Conservation (phyloP, 208 protist species). For the Angomonas desouzai region DNA sequence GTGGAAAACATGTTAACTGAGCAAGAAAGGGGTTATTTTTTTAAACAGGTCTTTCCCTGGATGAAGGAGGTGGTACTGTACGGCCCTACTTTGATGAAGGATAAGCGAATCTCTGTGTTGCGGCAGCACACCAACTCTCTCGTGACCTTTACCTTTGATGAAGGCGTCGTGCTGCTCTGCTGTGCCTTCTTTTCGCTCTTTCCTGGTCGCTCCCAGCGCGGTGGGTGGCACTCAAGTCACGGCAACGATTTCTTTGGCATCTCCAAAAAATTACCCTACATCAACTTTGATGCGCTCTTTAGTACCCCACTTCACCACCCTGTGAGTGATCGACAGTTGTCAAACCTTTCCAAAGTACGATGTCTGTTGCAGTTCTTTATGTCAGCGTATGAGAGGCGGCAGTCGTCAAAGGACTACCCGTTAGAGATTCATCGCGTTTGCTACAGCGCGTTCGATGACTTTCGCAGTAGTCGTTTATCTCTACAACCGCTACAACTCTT, state of each 20-base stretch:
- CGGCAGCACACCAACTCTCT: conserved; percentile 19
- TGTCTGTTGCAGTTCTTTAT: conserved; percentile 62
- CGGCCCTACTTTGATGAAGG: conserved; percentile 22
- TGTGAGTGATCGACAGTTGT: conserved; percentile 16
- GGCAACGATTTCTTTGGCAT: conserved; percentile 4
- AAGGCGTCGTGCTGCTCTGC: conserved; percentile 37
- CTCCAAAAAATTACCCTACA: conserved; percentile 26
- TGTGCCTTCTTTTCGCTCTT: conserved; percentile 74
- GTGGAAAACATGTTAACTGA: conserved; percentile 24
- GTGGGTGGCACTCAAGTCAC: neutral
- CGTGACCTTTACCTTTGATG: conserved; percentile 25
- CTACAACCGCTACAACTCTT: conserved; percentile 27
- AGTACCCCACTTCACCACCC: neutral
- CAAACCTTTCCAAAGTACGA: conserved; percentile 41
- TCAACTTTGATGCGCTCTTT: conserved; percentile 59
- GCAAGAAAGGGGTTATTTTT: conserved; percentile 31
- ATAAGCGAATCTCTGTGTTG: conserved; percentile 22
- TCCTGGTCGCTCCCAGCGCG: conserved; percentile 24
- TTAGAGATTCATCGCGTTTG: conserved; percentile 37
- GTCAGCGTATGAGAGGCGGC: conserved; percentile 19
- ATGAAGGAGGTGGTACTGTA: conserved; percentile 36
- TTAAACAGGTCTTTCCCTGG: conserved; percentile 51
- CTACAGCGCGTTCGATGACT: conserved; percentile 35
- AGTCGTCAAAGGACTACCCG: conserved; percentile 9
- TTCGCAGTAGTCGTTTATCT: conserved; percentile 22